phyloP scores from a whole-genome alignment of 2,329 filamentous ascomycete species.

The Arthroderma sp. region DNA sequence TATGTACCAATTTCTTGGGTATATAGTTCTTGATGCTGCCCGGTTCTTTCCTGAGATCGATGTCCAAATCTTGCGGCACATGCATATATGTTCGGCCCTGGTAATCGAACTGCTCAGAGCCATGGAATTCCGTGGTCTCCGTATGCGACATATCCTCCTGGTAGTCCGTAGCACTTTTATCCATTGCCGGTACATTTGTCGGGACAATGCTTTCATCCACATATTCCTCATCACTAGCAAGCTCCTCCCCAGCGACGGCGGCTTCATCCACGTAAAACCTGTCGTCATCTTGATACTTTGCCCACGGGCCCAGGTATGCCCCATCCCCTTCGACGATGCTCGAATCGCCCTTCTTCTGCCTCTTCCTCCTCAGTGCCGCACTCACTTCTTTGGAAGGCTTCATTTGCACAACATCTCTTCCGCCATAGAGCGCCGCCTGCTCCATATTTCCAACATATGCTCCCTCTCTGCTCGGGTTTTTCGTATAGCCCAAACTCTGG shows the following conservation, averaged over 20 bases:
- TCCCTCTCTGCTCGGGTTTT: conserved; percentile 32
- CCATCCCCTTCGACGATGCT: conserved; percentile 73
- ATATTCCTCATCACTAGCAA: conserved; percentile 68
- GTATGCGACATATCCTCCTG: conserved; percentile 44
- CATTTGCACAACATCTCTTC: conserved; percentile 41
- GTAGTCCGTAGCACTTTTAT: conserved; percentile 39
- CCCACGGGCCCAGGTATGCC: conserved; percentile 92
- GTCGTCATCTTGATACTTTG: conserved; percentile 63
- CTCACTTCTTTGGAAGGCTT: conserved; percentile 57
- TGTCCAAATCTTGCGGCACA: conserved; percentile 75
- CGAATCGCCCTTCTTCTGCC: conserved; percentile 75
- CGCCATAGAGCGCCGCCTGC: conserved; percentile 32
- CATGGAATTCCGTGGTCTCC: conserved; percentile 82
- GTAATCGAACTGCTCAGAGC: conserved; percentile 73
- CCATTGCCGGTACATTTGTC: conserved; percentile 35
- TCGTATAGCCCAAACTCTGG: conserved; percentile 48
- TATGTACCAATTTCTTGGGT: conserved; percentile 84
- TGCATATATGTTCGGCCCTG: conserved; percentile 97
- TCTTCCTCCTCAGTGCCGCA: conserved; percentile 53
- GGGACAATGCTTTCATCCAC: conserved; percentile 58
- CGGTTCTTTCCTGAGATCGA: conserved; percentile 69
- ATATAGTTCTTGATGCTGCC: conserved; percentile 79
- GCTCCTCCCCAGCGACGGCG: conserved; percentile 55
- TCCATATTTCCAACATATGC: conserved; percentile 37
- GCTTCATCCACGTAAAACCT: conserved; percentile 55